Base-by-base conservation (phyloP, 2,329 filamentous ascomycete species). In the Aspergillus pseudonomiae region DNA sequence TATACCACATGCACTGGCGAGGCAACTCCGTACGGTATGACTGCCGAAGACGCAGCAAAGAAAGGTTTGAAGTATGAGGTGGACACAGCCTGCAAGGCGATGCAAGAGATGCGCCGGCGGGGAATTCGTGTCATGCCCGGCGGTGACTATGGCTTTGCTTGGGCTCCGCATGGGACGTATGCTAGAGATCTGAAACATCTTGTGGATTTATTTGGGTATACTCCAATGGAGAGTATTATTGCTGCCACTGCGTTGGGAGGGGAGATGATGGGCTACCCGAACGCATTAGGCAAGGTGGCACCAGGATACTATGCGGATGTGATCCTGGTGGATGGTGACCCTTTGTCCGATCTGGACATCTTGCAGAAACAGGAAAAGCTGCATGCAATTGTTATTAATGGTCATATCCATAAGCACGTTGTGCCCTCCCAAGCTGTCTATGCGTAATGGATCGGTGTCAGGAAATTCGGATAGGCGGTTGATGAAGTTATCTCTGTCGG, bases 141-240 rank as follows among this genome's bases (percentile, higher is more conserved):
- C 16, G 80, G 77, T 28, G 79, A 82, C 65, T 82, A 80, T 50
- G 79, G 79, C 1, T 82, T 82, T 56, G 76, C 79, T 1, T 82
- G 79, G 80, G 77, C 79, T 1, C 80, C 79, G 1, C 80, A 82
- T 39, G 80, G 80, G 12, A 80, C 71, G 6, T 45, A 45, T 12
- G 43, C 43, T 4, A 45, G 43, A 24, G 43, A 45, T 14, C 10
- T 45, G n/a, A 45, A 45, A 24, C 43, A 45, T 24, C 43, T 45
- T 12, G 43, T 45, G n/a, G 43, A 45, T n/a, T 24, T 80, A 1
- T 72, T 82, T 6, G 78, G 71, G 0, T 82, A 80, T 65, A 81
- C 78, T 0, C 73, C 78, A 0, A 75, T 77, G 62, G 81, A 82
- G 57, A 67, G 75, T 12, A 71, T 82, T 26, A 72, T 82, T 30